Evolutionary conservation across 1,284 basidiomycete species (phyloP), one percentile per base, ranked within the genome.

Genomic region (Puccinia coronata): DNA sequence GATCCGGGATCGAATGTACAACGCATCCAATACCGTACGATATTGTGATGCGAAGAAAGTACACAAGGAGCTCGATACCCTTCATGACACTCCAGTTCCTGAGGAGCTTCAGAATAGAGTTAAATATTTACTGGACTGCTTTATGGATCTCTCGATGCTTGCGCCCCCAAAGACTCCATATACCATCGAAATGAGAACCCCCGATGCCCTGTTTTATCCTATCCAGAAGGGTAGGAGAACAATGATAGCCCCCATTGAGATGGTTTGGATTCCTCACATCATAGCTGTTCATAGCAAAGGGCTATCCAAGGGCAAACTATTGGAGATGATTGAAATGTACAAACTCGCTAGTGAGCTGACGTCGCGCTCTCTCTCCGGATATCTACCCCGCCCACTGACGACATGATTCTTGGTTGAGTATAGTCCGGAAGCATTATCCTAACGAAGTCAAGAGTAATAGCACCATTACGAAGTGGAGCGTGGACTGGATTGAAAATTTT

Each of bases 221-320:
- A 75, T 81, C 18, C 70, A 74, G 59, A 59, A 39, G 34, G 71
- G 71, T 23, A 63, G 41, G 31, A 81, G 41, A 59, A 49, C 80
- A 6, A 74, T 75, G 61, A 61, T 81, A 31, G 57, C 80, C 31
- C 80, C 80, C 2, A 70, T 81, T 14, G 80, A 81, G 51, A 74
- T 81, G 71, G 67, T 74, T 49, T 75, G 72, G 80, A 81, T 81
- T 34, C 80, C 80, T 57, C 74, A 75, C 28, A 23, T 81, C 47
- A 81, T 81, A 23, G n/a, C 39, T 41, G 23, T 49, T 36, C 63
- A 81, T 39, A 43, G 61, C 43, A 49, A 49, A 67, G 25, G 69
- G 11, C 28, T 81, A 16, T 57, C 80, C 20, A 81, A 43, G 23
- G 51, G 61, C 3, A 53, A 67, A 23, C 34, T 81, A 23, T 28